Evolutionary conservation across 345 rosid species (phyloP), one percentile per base, ranked within the genome.

Genomic region (Arabis alpina): DNA sequence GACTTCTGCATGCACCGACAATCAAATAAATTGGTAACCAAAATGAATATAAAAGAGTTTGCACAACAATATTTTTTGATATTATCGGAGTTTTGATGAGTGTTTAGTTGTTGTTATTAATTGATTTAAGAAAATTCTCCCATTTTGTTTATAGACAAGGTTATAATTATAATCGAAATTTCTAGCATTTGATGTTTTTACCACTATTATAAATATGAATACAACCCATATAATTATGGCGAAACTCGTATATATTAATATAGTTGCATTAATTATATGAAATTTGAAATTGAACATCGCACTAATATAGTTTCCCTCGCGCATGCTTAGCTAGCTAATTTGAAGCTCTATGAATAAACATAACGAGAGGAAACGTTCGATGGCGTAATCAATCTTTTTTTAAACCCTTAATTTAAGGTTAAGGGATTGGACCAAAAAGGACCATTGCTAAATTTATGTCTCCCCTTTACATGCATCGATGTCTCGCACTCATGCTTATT

Each of bases 371-470:
- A 48, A 14, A 36, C 7, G 40, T 13, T 49, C 1, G 15, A 41
- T 49, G n/a, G 66, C 9, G 41, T 39, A 45, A 64, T 45, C 23
- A 72, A 72, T 55, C 43, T 54, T 72, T 54, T 72, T 27, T 45
- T 14, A 66, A 50, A 0, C 66, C 77, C 77, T 45, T 44, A 74
- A 74, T 49, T 65, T 40, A 73, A 55, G 72, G 72, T 59, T 40
- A 66, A 66, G 55, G 30, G 67, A 74, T 51, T 74, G 72, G 61
- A 66, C 72, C 72, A 74, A 51, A 73, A 24, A 14, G 77, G 77
- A 57, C 61, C 72, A 51, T 73, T 66, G 61, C 32, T 23, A 73
- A 66, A 66, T 41, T 40, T 40, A 4, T 73, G 77, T 74, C 61
- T 59, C 77, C 77, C n/a, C 42, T 66, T 53, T 44, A 44, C 73